These are phyloP conservation scores for Ceratocystis destructans DNA, from an alignment of 2,329 filamentous ascomycete species.

Conservation along the genomic window DNA sequence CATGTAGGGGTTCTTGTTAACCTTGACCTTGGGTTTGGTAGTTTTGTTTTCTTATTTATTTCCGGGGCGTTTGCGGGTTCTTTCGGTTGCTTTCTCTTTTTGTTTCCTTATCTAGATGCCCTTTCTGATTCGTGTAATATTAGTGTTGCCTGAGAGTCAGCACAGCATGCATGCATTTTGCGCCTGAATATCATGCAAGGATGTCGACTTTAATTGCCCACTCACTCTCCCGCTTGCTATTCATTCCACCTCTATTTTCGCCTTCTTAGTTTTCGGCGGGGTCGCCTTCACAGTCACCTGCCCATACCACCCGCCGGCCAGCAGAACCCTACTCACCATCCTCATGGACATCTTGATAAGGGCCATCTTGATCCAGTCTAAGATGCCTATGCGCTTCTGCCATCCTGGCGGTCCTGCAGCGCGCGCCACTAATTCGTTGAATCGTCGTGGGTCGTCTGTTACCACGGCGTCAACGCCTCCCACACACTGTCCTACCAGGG, in stretches of 20 bases:
- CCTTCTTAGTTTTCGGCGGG: constrained; percentile 1
- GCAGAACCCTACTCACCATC: constrained; percentile 7
- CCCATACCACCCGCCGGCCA: constrained; percentile 16
- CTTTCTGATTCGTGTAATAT: not conserved
- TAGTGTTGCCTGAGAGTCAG: too few species aligned
- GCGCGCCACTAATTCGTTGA: constrained; percentile 38
- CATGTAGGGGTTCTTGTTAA: not conserved
- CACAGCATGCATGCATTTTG: too few species aligned
- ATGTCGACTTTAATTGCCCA: too few species aligned
- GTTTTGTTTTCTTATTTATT: not conserved
- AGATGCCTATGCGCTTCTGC: not conserved
- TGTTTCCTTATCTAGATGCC: not conserved
- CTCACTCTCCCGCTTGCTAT: not conserved
- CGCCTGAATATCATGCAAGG: too few species aligned
- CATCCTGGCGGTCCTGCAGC: constrained; percentile 6
- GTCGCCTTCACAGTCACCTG: constrained; percentile 14
- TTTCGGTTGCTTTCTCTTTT: not conserved
- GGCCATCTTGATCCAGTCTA: constrained; percentile 6
- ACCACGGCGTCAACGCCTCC: constrained; percentile 59
- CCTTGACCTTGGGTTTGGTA: not conserved
- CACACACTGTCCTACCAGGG: constrained; percentile 22
- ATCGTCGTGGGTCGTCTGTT: constrained; percentile 66
- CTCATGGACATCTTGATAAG: constrained; percentile 10
- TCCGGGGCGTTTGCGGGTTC: not conserved
- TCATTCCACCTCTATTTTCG: not conserved